Base-by-base conservation (phyloP, 371 early-diverging fungal species). In the Rhizopus delemar region DNA sequence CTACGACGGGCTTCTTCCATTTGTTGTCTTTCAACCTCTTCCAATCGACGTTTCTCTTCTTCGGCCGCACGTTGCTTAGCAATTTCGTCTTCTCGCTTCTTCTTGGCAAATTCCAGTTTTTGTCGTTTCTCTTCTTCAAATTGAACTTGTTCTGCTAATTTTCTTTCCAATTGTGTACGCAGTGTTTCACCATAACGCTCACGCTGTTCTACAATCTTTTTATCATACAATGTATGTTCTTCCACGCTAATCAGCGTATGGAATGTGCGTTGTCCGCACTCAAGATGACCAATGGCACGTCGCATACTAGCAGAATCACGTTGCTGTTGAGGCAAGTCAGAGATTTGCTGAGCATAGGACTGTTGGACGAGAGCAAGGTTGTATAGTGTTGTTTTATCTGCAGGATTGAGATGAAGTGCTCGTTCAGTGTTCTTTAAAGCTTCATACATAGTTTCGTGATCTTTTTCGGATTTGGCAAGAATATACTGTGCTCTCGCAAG, bases 361-460 rank as follows among this genome's bases (percentile, higher is more conserved):
- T 95, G 96, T 69, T 92, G 89, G 29, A 91, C 85, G 8, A 96
- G 70, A 0, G 94, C 94, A 56, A 92, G 69, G 62, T 96, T 86
- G 60, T 86, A 93, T 5, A 82, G 67, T 0, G 89, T 72, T 0
- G 89, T 71, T 55, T 84, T 78, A 67, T 93, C 90, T 13, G 74
- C 75, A 0, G 90, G 91, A 22, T 71, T 57, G 16, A 86, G 56
- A 12, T 76, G 63, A 51, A 72, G 69, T 8, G 86, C 87, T 46
- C 73, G 71, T 66, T 88, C 75, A 4, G 89, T 80, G 59, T 77
- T 85, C 8, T 69, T 57, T 6, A 93, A 63, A 5, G 94, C 84
- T 53, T 78, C 61, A 3, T 79, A 78, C 91, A 94, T 90, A 32
- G 78, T 69, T 13, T 70, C 75, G 2, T 83, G 78, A 56, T 86